Conservation (phyloP, 192 early-diverging fungal genomes). For the Backusella macrospora region DNA sequence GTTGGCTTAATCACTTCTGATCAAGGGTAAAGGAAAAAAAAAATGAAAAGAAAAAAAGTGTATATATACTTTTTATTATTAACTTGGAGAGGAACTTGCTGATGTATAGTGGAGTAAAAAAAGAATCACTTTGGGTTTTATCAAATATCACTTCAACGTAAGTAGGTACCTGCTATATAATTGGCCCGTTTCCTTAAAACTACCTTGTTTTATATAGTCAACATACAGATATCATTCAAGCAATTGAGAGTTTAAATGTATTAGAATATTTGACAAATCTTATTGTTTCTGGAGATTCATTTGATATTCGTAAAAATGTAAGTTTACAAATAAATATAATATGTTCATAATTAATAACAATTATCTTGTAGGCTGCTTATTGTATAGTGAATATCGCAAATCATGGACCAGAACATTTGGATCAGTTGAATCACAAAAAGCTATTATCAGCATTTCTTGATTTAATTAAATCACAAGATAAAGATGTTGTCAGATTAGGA, state of each 20-base stretch:
- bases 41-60: slow-evolving; percentile 10
- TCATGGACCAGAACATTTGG: slow-evolving; percentile 23
- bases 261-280: slow-evolving; percentile 60
- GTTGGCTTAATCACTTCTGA: slow-evolving; percentile 49
- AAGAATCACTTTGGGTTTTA: slow-evolving; percentile 71
- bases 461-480: slow-evolving; percentile 64
- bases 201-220: slow-evolving; percentile 15
- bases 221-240: slow-evolving; percentile 41
- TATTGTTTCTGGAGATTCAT: slow-evolving; percentile 54
- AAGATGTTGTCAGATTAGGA: slow-evolving; percentile 63
- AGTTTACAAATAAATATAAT: background rate
- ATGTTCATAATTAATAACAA: background rate
- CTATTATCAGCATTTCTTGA: slow-evolving; percentile 47
- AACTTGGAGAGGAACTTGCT: background rate
- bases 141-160: slow-evolving; percentile 65
- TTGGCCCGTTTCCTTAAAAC: background rate
- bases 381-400: slow-evolving; percentile 28
- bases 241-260: slow-evolving; percentile 53
- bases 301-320: slow-evolving; percentile 71
- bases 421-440: slow-evolving; percentile 14
- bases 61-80: background rate
- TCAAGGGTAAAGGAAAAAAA: slow-evolving; percentile 41
- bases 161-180: background rate
- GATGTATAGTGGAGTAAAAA: slow-evolving; percentile 58
- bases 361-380: slow-evolving; percentile 25